phyloP scores from a whole-genome alignment of 2,329 filamentous ascomycete genomes.

The Pestalotiopsis sp. region DNA sequence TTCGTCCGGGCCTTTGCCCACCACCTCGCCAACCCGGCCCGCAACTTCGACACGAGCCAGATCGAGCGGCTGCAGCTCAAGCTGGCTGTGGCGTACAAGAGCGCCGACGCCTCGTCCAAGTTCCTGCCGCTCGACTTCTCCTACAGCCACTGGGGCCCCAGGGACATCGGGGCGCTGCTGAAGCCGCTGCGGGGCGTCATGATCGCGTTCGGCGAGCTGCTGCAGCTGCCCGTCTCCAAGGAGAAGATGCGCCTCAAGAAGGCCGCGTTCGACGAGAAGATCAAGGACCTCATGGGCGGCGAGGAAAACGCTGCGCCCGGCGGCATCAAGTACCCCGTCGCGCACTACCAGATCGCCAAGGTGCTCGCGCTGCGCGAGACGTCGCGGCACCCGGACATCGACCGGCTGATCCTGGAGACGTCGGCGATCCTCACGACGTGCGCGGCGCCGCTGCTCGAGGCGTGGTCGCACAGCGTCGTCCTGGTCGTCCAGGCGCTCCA shows the following conservation, averaged over 20 bases:
- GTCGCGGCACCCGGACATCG: neutral
- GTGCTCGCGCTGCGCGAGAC: neutral
- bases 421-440: neutral
- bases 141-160: neutral
- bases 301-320: neutral
- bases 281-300: neutral
- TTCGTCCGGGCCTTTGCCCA: neutral
- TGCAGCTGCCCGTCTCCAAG: neutral
- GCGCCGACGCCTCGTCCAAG: neutral
- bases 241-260: neutral
- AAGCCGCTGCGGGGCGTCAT: neutral
- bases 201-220: neutral
- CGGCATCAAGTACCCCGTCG: neutral
- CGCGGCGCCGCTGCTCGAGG: neutral
- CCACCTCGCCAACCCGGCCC: neutral
- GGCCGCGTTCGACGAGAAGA: neutral
- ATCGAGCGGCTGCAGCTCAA: neutral
- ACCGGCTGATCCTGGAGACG: neutral
- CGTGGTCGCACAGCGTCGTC: neutral
- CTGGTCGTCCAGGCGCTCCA: neutral
- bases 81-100: neutral
- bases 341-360: neutral
- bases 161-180: neutral
- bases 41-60: neutral
- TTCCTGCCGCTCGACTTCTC: conserved; percentile 2